Evolutionary conservation across 257 asterid genomes (phyloP).

Genomic region (Solanum neorickii): DNA sequence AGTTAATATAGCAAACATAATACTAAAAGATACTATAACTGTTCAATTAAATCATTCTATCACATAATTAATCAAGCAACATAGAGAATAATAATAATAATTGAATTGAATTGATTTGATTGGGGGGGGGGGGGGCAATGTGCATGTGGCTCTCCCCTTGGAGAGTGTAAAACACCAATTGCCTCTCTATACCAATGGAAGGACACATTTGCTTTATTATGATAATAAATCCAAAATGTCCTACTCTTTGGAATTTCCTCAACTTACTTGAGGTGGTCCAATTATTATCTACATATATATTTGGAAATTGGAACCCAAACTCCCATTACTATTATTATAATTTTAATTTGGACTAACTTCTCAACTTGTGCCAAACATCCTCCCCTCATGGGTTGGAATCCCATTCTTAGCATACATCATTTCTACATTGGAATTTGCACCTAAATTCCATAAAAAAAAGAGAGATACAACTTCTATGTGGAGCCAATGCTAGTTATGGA

Average conservation of each 20-base stretch:
- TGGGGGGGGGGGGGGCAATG: too few relatives aligned
- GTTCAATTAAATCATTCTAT: neutral
- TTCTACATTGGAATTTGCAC: slow-evolving; percentile 2
- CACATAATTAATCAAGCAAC: neutral
- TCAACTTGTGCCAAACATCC: neutral
- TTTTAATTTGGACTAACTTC: neutral
- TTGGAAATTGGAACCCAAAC: neutral
- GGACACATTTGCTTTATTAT: slow-evolving; percentile 13
- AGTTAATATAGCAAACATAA: neutral
- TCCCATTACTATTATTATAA: neutral
- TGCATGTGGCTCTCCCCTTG: slow-evolving; percentile 18
- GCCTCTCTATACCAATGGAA: slow-evolving; percentile 31
- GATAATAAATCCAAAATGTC: neutral
- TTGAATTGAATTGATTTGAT: neutral
- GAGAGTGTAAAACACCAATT: slow-evolving; percentile 17
- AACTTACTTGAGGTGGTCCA: slow-evolving; percentile 14
- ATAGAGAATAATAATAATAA: neutral
- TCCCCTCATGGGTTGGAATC: slow-evolving; percentile 5
- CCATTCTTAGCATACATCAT: slow-evolving; percentile 6
- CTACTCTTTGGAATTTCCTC: neutral
- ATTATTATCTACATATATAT: neutral
- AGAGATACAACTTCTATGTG: neutral
- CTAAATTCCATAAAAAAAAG: neutral
- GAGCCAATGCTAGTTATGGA: neutral
- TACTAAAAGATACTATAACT: neutral